Percentiles rank a stretch among this genome's conserved stretches.
Conservation (phyloP, 768 basidiomycete genomes). For the Leccinum disarticulatum region DNA sequence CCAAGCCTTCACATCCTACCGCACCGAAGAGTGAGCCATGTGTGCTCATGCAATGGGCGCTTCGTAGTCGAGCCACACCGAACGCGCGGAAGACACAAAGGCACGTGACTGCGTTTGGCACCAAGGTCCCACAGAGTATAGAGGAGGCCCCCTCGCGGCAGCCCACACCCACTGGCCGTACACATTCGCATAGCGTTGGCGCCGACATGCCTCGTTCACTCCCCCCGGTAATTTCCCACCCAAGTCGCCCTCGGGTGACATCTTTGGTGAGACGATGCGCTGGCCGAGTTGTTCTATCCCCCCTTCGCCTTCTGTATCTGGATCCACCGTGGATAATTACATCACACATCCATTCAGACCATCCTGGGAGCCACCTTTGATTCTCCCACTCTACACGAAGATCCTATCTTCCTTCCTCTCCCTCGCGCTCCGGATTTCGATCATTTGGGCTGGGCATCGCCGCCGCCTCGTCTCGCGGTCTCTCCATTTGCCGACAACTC, state of each 20-base stretch:
- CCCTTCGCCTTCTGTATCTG: conserved; percentile 35
- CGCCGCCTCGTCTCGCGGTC: conserved; percentile 22
- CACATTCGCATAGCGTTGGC: conserved; percentile 76
- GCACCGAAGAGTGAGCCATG: conserved; percentile 31
- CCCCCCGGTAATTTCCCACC: conserved; percentile 22
- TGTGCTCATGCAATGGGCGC: conserved; percentile 48
- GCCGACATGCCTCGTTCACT: conserved; percentile 55
- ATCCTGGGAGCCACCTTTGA: conserved; percentile 42
- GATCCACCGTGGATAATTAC: background rate
- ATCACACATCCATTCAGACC: no score
- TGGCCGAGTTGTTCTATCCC: conserved; percentile 11
- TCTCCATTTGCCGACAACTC: conserved; percentile 32
- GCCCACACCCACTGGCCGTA: conserved; percentile 47
- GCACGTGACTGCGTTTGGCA: conserved; percentile 59
- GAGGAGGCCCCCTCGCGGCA: conserved; percentile 38
- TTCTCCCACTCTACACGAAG: conserved; percentile 49
- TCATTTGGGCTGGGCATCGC: conserved; percentile 33
- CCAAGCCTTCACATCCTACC: conserved; percentile 10
- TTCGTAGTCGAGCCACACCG: conserved; percentile 45
- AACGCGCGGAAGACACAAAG: conserved; percentile 51
- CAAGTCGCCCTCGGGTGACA: conserved; percentile 41
- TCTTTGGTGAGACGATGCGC: conserved; percentile 66
- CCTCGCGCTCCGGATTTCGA: background rate
- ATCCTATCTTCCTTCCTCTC: conserved; percentile 38
- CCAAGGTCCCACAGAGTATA: conserved; percentile 49